A percentile compares a stretch with the other conserved stretches of the same genome.
These are phyloP conservation scores for Diaporthe destruens DNA, from an alignment of 2,329 filamentous ascomycete genomes.

Conservation along the genomic window DNA sequence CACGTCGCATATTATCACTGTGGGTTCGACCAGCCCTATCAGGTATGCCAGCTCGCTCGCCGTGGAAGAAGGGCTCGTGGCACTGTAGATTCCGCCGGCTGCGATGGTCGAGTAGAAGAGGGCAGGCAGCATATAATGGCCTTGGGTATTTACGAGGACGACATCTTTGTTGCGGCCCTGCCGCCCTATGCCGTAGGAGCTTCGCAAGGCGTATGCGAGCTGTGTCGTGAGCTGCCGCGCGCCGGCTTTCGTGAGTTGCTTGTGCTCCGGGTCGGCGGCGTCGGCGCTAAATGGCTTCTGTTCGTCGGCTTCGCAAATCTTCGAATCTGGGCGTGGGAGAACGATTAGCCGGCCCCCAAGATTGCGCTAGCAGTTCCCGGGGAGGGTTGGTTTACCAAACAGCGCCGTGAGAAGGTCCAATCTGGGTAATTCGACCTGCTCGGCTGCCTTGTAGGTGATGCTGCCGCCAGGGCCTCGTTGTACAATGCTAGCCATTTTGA, in stretches of 20 bases:
- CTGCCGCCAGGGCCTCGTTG: slow-evolving; percentile 49
- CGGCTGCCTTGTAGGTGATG: slow-evolving; percentile 54
- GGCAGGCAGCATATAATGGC: slow-evolving; percentile 66
- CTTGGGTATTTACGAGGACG: slow-evolving; percentile 68
- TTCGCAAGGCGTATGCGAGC: slow-evolving; percentile 67
- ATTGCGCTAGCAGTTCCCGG: slow-evolving; percentile 4
- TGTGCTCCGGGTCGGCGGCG: slow-evolving; percentile 64
- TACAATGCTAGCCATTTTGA: slow-evolving; percentile 48
- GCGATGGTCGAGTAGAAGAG: slow-evolving; percentile 69
- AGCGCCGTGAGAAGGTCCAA: slow-evolving; percentile 59
- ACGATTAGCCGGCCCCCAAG: slow-evolving; percentile 40
- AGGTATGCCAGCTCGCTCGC: slow-evolving; percentile 63
- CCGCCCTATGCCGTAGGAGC: slow-evolving; percentile 64
- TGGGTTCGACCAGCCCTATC: slow-evolving; percentile 54
- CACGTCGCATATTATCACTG: slow-evolving; percentile 59
- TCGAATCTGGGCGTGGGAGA: slow-evolving; percentile 48
- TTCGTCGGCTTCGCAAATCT: slow-evolving; percentile 53
- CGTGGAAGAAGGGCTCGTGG: slow-evolving; percentile 64
- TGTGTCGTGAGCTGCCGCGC: slow-evolving; percentile 62
- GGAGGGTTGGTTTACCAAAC: slow-evolving; percentile 53
- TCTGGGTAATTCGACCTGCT: slow-evolving; percentile 51
- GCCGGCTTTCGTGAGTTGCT: slow-evolving; percentile 64
- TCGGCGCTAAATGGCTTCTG: slow-evolving; percentile 68
- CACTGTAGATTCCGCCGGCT: slow-evolving; percentile 70
- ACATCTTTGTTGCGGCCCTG: slow-evolving; percentile 64